Evolutionary conservation across 2,329 filamentous ascomycete species (phyloP).

Genomic region (Huntiella abstrusa): DNA sequence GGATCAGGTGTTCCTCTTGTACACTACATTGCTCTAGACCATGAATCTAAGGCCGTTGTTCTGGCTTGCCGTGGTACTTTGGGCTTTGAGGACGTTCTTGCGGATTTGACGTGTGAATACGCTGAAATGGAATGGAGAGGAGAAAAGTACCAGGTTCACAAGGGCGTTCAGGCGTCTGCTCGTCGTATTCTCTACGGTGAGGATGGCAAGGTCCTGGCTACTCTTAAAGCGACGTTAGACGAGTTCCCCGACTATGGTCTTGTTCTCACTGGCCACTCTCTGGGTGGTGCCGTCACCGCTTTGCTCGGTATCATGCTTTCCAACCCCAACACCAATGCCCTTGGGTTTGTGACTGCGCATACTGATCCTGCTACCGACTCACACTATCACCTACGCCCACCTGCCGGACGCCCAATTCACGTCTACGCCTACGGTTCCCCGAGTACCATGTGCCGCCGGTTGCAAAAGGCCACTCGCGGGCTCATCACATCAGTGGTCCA

Average conservation of each 20-base stretch:
- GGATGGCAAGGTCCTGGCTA: conserved; percentile 47
- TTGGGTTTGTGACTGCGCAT: conserved; percentile 43
- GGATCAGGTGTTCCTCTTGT: conserved; percentile 46
- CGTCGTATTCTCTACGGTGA: conserved; percentile 47
- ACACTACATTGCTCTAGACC: conserved; percentile 54
- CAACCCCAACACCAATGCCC: conserved; percentile 32
- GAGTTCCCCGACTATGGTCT: conserved; percentile 52
- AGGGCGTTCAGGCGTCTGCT: conserved; percentile 55
- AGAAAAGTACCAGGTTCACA: conserved; percentile 49
- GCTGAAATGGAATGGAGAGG: conserved; percentile 46
- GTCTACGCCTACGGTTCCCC: conserved; percentile 66
- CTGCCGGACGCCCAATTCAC: conserved; percentile 51
- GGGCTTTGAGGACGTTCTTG: conserved; percentile 55
- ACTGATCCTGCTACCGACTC: conserved; percentile 17
- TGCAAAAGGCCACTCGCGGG: conserved; percentile 51
- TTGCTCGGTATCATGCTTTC: conserved; percentile 53
- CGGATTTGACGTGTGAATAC: conserved; percentile 58
- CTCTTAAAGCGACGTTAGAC: conserved; percentile 44
- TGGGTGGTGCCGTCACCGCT: conserved; percentile 51
- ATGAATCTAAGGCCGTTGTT: conserved; percentile 52
- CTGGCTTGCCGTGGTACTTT: conserved; percentile 54
- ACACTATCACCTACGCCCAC: conserved; percentile 19
- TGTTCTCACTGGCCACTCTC: conserved; percentile 49
- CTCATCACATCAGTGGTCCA: conserved; percentile 60
- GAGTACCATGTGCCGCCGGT: conserved; percentile 49